Base-by-base conservation (phyloP, 129 eudicot species). In the Apium graveolens region DNA sequence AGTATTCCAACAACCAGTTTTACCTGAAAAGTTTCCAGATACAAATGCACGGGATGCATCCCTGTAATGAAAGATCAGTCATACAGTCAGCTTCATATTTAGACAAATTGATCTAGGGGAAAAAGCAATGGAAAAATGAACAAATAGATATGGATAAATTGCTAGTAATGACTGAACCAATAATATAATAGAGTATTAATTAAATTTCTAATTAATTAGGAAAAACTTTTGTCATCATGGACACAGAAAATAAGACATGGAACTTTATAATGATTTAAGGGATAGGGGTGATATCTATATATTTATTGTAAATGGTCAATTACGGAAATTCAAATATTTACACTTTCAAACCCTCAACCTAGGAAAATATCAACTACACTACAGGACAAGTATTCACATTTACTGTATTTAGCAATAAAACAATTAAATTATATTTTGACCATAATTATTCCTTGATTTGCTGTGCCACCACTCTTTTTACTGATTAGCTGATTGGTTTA, bases 31-130 rank as follows among this genome's bases (percentile, higher is more conserved):
- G 79, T 95, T 91, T 76, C 98, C 98, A 0, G 98, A 95, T 51
- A 90, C 85, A 83, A 95, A 95, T 86, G 98, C 98, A 49, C 98
- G 94, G 18, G 98, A 91, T 66, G 98, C 98, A 86, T 95, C 98
- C 85, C 97, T 93, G 90, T 24, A 81, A 81, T 76, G n/a, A 49
- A 51, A 80, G 13, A 79, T 60, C 4, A 43, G 16, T 7, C 75
- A 66, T 18, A 17, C 12, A 29, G 75, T 65, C 74, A 78, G 31
- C 20, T 43, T 63, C 24, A 41, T 62, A 78, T 37, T 0, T 31
- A 17, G 32, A 26, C 55, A 12, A 60, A 51, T 17, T 7, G 41
- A 57, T 24, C 26, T 13, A 29, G 5, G 32, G 68, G 68, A n/a
- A 24, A n/a, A 60, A n/a, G 32, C 68, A 60, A 60, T n/a, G 32